Evolutionary conservation across 2,329 filamentous ascomycete genomes (phyloP).

Genomic region (Furcasterigmium furcatum): DNA sequence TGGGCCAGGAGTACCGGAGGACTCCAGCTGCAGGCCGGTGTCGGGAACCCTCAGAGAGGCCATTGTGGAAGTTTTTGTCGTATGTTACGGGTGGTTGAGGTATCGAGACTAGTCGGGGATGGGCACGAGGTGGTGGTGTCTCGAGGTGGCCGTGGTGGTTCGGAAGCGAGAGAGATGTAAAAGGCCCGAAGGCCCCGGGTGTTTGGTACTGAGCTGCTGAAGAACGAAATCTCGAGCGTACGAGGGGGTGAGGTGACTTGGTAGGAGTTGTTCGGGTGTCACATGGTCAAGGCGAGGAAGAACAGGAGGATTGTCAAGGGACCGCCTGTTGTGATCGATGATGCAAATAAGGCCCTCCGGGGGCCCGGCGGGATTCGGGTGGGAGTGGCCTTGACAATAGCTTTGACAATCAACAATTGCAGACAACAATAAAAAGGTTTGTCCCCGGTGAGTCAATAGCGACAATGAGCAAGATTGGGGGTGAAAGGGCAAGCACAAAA

Average conservation of each 20-base stretch:
- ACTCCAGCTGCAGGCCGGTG: slow-evolving; percentile 54
- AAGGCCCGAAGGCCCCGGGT: not conserved
- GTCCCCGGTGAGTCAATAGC: not conserved
- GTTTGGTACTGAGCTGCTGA: not conserved
- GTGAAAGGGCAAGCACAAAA: not conserved
- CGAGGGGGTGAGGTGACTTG: not conserved
- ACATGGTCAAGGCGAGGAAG: not conserved
- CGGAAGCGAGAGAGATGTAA: not conserved
- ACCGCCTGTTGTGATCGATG: too few species aligned
- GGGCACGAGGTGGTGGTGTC: too few species aligned
- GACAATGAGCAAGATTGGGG: not conserved
- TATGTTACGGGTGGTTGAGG: not conserved
- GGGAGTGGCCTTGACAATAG: not conserved
- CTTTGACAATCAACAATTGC: not conserved
- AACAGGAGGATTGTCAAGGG: too few species aligned
- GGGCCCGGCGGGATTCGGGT: too few species aligned
- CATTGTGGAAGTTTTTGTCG: slow-evolving; percentile 31
- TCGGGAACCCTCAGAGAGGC: slow-evolving; percentile 54
- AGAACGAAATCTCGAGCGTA: not conserved
- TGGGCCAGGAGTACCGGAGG: slow-evolving; percentile 22
- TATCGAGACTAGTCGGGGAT: too few species aligned
- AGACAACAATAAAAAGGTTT: not conserved
- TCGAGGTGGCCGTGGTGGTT: not conserved
- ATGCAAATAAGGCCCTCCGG: too few species aligned
- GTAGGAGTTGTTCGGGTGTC: not conserved